Conservation (phyloP, 768 basidiomycete species). For the Trametes sanguinea region DNA sequence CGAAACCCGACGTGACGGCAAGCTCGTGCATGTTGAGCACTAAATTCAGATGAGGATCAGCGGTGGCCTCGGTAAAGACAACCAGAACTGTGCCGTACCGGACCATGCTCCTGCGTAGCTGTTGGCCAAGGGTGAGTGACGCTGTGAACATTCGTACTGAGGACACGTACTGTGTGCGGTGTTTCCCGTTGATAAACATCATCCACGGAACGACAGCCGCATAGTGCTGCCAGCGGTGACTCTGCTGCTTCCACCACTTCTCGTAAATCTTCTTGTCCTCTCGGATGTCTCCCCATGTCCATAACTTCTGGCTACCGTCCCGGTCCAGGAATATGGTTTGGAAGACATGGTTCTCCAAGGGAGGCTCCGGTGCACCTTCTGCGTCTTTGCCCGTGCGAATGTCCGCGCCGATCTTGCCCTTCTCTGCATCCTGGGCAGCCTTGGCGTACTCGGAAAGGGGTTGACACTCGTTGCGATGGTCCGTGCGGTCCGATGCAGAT, state of each 20-base stretch:
- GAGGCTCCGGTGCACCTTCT: constrained; percentile 30
- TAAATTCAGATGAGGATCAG: constrained; percentile 2
- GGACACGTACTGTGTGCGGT: constrained; percentile 34
- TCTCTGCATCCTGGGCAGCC: constrained; percentile 13
- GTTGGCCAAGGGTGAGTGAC: neutral
- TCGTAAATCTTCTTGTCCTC: constrained; percentile 42
- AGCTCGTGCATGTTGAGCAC: constrained; percentile 41
- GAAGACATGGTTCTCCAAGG: constrained; percentile 46
- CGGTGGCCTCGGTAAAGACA: neutral
- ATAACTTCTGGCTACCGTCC: constrained; percentile 41
- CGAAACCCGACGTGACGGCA: constrained; percentile 43
- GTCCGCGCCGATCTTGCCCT: constrained; percentile 12
- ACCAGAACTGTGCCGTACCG: constrained; percentile 16
- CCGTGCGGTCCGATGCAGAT: constrained; percentile 21
- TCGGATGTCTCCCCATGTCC: constrained; percentile 45
- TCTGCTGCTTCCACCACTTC: constrained; percentile 58
- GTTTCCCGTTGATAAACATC: constrained; percentile 41
- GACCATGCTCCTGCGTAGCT: constrained; percentile 38
- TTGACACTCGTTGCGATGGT: constrained; percentile 26
- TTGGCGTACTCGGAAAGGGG: constrained; percentile 12
- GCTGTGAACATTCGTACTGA: neutral
- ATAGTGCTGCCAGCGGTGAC: constrained; percentile 52
- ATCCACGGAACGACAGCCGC: constrained; percentile 41
- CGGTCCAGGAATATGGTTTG: constrained; percentile 53
- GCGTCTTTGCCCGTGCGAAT: constrained; percentile 25